Evolutionary conservation across 768 basidiomycete genomes (phyloP).

Genomic region (Dictyophora rubrovolvata): DNA sequence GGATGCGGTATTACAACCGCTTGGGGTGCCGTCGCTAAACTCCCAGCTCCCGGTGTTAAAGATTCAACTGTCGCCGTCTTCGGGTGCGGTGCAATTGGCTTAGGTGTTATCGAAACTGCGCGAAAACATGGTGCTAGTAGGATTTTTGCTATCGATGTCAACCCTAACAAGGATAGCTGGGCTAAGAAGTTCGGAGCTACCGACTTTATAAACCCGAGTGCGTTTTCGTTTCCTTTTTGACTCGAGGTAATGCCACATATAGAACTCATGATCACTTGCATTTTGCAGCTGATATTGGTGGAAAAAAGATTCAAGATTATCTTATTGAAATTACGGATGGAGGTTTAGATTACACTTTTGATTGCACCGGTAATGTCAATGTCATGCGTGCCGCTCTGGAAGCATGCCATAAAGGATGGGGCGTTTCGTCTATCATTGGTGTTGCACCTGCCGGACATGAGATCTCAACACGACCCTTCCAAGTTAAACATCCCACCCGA

Average conservation of each 20-base stretch:
- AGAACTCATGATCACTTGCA: not conserved
- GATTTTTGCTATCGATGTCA: constrained; percentile 88
- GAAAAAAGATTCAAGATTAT: constrained; percentile 79
- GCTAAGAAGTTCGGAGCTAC: constrained; percentile 90
- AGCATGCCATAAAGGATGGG: constrained; percentile 99
- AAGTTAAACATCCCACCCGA: constrained; percentile 14
- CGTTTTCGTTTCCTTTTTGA: not conserved
- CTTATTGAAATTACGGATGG: constrained; percentile 92
- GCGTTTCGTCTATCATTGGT: constrained; percentile 89
- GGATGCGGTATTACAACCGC: constrained; percentile 98
- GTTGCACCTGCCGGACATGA: constrained; percentile 97
- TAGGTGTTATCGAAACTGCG: constrained; percentile 83
- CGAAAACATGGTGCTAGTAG: constrained; percentile 69
- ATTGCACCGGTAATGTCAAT: constrained; percentile 87
- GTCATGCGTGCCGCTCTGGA: constrained; percentile 95
- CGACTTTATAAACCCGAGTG: constrained; percentile 83
- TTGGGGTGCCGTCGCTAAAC: constrained; percentile 92
- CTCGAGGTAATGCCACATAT: not conserved
- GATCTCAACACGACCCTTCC: constrained; percentile 80
- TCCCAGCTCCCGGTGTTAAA: constrained; percentile 58
- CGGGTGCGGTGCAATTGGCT: constrained; percentile 92
- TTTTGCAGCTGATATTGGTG: constrained; percentile 47
- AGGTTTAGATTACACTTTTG: constrained; percentile 94
- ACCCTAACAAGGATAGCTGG: constrained; percentile 77
- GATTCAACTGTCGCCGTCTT: constrained; percentile 88